A percentile compares a stretch with the other conserved stretches of the same genome.
These are phyloP conservation scores for Russula vinacea DNA, from an alignment of 768 basidiomycete species.

Conservation along the genomic window DNA sequence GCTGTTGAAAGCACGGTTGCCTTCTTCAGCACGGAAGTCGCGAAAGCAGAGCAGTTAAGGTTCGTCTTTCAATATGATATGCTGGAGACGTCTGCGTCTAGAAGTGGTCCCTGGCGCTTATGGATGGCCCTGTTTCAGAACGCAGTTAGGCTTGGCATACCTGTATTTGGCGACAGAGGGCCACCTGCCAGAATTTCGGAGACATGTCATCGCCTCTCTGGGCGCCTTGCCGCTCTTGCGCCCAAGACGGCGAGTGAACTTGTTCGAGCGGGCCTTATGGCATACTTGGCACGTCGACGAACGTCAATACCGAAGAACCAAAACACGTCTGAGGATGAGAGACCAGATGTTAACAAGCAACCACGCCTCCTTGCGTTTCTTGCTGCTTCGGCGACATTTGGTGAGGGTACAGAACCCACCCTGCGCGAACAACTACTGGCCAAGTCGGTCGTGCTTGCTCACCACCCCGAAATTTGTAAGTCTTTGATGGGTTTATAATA, in stretches of 20 bases:
- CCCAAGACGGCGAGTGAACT: slow-evolving; percentile 53
- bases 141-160: slow-evolving; percentile 61
- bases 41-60: slow-evolving; percentile 56
- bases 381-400: slow-evolving; percentile 48
- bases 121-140: slow-evolving; percentile 39
- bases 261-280: slow-evolving; percentile 57
- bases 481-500: slow-evolving; percentile 23
- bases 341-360: slow-evolving; percentile 49
- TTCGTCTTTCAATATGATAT: slow-evolving; percentile 35
- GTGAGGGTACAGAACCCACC: slow-evolving; percentile 41
- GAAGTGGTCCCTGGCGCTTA: not conserved
- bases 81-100: not conserved
- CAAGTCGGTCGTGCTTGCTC: slow-evolving; percentile 62
- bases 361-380: slow-evolving; percentile 52
- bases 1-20: slow-evolving; percentile 52
- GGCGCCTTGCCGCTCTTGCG: slow-evolving; percentile 37
- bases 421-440: slow-evolving; percentile 48
- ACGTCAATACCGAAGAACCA: slow-evolving; percentile 33
- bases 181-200: slow-evolving; percentile 51
- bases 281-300: slow-evolving; percentile 45
- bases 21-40: slow-evolving; percentile 49
- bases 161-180: slow-evolving; percentile 67
- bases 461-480: slow-evolving; percentile 67
- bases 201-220: slow-evolving; percentile 45
- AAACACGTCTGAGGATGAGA: slow-evolving; percentile 38